A percentile compares a stretch with the other conserved stretches of the same genome.
Conservation (phyloP, 148 eudicot species). For the Nepenthes mirabilis region DNA sequence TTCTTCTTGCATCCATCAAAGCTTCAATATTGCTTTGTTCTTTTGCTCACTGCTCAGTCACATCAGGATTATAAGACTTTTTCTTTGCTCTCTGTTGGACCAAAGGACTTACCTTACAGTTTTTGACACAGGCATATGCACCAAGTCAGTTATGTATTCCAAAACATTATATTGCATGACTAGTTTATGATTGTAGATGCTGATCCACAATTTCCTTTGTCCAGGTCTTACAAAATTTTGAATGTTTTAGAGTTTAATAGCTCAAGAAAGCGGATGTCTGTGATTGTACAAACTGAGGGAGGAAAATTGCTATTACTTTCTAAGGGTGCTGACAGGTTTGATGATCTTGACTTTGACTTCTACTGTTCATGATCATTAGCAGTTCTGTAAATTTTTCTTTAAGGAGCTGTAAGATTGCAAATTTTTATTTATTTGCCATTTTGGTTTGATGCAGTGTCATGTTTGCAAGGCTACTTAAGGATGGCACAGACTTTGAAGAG, state of each 20-base stretch:
- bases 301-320: constrained; percentile 57
- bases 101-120: too few relatives aligned
- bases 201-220: constrained; percentile 4
- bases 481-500: constrained; percentile 61
- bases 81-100: too few relatives aligned
- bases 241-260: constrained; percentile 81
- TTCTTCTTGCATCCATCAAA: background rate
- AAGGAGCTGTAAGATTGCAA: background rate
- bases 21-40: too few relatives aligned
- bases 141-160: background rate
- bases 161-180: background rate
- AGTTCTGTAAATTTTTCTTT: background rate
- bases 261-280: constrained; percentile 84
- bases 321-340: constrained; percentile 98
- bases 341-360: background rate
- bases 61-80: too few relatives aligned
- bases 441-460: constrained; percentile 50
- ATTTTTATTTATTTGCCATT: background rate
- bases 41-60: too few relatives aligned
- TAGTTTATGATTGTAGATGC: background rate
- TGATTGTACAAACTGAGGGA: constrained; percentile 59
- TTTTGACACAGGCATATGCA: background rate
- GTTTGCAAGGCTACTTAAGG: constrained; percentile 65
- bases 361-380: background rate
- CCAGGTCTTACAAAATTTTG: constrained; percentile 57